Conservation (phyloP, 2,329 filamentous ascomycete species). For the Chaetomiaceae sp. region DNA sequence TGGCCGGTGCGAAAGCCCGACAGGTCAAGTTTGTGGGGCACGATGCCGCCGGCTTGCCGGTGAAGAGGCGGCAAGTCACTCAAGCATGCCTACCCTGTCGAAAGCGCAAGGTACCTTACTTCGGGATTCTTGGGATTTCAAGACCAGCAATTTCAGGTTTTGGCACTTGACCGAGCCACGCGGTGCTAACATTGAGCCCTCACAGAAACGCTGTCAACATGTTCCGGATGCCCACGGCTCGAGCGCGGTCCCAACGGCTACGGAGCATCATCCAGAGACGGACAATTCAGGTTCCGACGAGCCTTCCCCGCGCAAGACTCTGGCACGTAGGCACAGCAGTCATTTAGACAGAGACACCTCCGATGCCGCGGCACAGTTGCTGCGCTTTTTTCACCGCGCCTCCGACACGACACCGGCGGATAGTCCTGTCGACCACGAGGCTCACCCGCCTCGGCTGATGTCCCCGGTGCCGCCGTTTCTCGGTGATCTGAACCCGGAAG, state of each 20-base stretch:
- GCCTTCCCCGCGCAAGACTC: background rate
- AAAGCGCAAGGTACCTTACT: conserved; percentile 42
- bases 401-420: conserved; percentile 10
- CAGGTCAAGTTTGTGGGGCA: conserved; percentile 52
- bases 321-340: background rate
- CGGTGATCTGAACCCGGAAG: conserved; percentile 27
- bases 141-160: too few relatives aligned
- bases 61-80: conserved; percentile 54
- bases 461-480: conserved; percentile 33
- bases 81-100: conserved; percentile 52
- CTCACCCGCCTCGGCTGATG: conserved; percentile 13
- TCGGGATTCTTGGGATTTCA: background rate
- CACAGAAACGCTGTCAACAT: conserved; percentile 14
- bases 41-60: conserved; percentile 46
- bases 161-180: too few relatives aligned
- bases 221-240: background rate
- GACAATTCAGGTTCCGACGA: background rate
- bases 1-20: conserved; percentile 5
- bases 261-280: too few relatives aligned
- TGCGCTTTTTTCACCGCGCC: conserved; percentile 20
- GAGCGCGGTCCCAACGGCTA: too few relatives aligned
- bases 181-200: too few relatives aligned
- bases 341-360: conserved; percentile 13
- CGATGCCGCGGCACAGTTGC: conserved; percentile 19
- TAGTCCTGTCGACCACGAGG: conserved; percentile 18